phyloP scores from a whole-genome alignment of 2,329 filamentous ascomycete species.

The Ambrosiella cleistominuta region DNA sequence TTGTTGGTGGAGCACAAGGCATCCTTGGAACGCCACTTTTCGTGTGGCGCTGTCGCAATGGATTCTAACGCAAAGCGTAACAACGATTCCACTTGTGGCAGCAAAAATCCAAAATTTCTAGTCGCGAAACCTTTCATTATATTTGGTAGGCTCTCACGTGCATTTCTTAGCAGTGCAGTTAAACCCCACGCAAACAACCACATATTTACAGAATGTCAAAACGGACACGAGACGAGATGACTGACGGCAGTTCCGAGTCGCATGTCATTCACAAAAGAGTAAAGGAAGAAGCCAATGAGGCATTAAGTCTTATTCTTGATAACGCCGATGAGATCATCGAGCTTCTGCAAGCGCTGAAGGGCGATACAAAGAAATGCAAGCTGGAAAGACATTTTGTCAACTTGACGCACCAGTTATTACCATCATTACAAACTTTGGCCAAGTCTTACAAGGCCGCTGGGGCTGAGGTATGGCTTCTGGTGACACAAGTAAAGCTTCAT shows the following conservation, averaged over 20 bases:
- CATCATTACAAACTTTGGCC: slow-evolving; percentile 17
- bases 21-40: slow-evolving; percentile 7
- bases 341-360: slow-evolving; percentile 22
- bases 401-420: slow-evolving; percentile 17
- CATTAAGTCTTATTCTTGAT: slow-evolving; percentile 19
- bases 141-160: background rate
- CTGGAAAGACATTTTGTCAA: slow-evolving; percentile 13
- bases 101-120: slow-evolving; percentile 4
- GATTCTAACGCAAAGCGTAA: slow-evolving; percentile 2
- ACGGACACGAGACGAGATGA: slow-evolving; percentile 8
- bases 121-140: background rate
- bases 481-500: background rate
- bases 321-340: slow-evolving; percentile 24
- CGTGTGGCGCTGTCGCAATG: slow-evolving; percentile 10
- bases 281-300: slow-evolving; percentile 14
- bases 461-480: slow-evolving; percentile 1
- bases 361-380: slow-evolving; percentile 15
- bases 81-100: background rate
- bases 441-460: slow-evolving; percentile 2
- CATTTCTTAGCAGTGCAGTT: background rate
- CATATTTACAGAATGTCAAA: slow-evolving; percentile 11
- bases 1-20: slow-evolving; percentile 11
- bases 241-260: slow-evolving; percentile 2
- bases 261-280: slow-evolving; percentile 14
- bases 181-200: background rate